Base-by-base conservation (phyloP, 345 rosid genomes). In the Eutrema yunnanense region DNA sequence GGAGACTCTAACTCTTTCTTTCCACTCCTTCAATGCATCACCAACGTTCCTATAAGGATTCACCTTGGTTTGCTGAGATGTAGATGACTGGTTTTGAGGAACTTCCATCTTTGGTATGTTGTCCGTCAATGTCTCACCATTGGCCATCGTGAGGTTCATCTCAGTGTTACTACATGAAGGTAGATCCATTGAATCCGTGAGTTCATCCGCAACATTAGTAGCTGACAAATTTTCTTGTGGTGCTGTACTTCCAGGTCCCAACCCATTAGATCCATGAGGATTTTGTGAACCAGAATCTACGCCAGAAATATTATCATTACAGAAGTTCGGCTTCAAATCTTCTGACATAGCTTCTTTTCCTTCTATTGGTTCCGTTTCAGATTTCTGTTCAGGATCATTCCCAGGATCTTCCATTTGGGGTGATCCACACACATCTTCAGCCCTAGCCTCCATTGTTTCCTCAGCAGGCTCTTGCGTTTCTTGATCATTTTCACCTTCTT, bases 1-100 rank as follows among this genome's bases (percentile, higher is more conserved):
- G 46, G 92, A 82, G 41, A 92, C 83, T 78, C 70, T 87, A 48
- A 85, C 90, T 84, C 93, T 88, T 76, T 95, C 96, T 73, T 92
- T 95, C 97, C 99, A 95, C 64, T 87, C 89, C 81, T 90, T 84
- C 75, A 89, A 82, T 38, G 97, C 99, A 87, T 88, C 86, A 46
- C 97, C 99, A 52, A 87, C 82, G 54, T 77, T 92, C 73, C 97
- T 77, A 33, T 89, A 92, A 47, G 93, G 96, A 65, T 95, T 95
- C 13, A 85, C 84, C 74, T 78, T 85, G 65, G 75, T 78, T 73
- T 83, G 86, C 71, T 79, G 84, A 73, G 72, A 43, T 46, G 80
- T 22, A 27, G 85, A 76, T 49, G 87, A 52, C 74, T 87, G 90
- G 51, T 69, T 78, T 73, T 57, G 78, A 65, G 92, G 55, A 32